Conservation (phyloP, 2,329 filamentous ascomycete species). For the Epichloe uncinata region DNA sequence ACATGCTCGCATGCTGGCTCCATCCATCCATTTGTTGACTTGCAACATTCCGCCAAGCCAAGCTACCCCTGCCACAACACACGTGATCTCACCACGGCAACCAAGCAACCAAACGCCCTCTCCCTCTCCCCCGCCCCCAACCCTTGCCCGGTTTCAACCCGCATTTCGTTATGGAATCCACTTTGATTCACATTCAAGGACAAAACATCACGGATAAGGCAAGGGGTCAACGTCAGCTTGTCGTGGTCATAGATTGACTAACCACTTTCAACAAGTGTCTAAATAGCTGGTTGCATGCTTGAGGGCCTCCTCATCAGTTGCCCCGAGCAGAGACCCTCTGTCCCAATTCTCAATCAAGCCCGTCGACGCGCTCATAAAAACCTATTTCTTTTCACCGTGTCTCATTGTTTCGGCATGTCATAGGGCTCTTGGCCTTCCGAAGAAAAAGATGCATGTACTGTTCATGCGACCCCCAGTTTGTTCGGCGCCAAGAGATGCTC, state of each 20-base stretch:
- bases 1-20: neutral
- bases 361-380: neutral
- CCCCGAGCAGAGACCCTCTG: neutral
- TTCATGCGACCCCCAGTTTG: neutral
- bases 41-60: neutral
- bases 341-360: neutral
- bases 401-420: neutral
- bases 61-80: slow-evolving; percentile 6
- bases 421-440: neutral
- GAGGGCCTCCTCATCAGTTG: too few relatives aligned
- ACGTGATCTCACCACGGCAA: slow-evolving; percentile 24
- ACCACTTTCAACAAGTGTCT: too few relatives aligned
- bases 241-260: too few relatives aligned
- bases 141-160: neutral
- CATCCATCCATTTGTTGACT: slow-evolving; percentile 15
- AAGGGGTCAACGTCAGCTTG: too few relatives aligned
- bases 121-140: too few relatives aligned
- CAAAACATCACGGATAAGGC: too few relatives aligned
- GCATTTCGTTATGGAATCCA: neutral
- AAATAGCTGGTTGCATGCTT: too few relatives aligned
- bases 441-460: neutral
- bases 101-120: slow-evolving; percentile 2
- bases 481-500: neutral
- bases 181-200: too few relatives aligned
- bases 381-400: neutral